Evolutionary conservation across 441 rosid genomes (phyloP).

Genomic region (Gossypium davidsonii): DNA sequence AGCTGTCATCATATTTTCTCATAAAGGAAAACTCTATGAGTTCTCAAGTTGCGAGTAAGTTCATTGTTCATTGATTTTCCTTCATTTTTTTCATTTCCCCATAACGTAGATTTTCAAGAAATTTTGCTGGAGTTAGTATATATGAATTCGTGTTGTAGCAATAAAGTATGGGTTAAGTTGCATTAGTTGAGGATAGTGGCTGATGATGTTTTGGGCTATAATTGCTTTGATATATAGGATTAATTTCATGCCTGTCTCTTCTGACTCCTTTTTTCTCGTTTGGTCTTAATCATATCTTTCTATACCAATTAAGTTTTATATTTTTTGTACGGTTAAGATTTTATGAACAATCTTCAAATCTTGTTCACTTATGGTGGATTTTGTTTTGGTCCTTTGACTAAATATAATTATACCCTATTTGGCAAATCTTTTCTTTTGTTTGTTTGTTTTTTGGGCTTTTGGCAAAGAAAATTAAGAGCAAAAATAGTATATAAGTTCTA

Average conservation of each 20-base stretch:
- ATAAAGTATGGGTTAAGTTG: not conserved
- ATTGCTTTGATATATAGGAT: not conserved
- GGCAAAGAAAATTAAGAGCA: not conserved
- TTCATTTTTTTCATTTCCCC: not conserved
- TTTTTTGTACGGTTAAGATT: slow-evolving; percentile 18
- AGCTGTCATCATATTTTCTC: slow-evolving; percentile 55
- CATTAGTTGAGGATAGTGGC: not conserved
- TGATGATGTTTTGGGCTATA: not conserved
- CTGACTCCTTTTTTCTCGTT: slow-evolving; percentile 3
- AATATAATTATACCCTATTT: not conserved
- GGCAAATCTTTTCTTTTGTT: not conserved
- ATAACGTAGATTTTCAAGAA: not conserved
- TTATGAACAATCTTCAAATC: not conserved
- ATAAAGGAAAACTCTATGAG: slow-evolving; percentile 45
- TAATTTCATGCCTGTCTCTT: not conserved
- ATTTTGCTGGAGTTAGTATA: not conserved
- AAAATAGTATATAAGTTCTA: not conserved
- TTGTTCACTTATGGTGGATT: not conserved
- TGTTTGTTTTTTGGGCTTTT: not conserved
- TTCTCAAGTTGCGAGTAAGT: slow-evolving; percentile 50
- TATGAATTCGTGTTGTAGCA: not conserved
- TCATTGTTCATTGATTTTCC: not conserved
- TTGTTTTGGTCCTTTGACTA: not conserved
- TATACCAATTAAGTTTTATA: not conserved
- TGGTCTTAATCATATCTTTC: not conserved